Percentiles rank a stretch among this genome's conserved stretches.
phyloP scores from a whole-genome alignment of 371 early-diverging fungal species.

The Rhizopus sp. region DNA sequence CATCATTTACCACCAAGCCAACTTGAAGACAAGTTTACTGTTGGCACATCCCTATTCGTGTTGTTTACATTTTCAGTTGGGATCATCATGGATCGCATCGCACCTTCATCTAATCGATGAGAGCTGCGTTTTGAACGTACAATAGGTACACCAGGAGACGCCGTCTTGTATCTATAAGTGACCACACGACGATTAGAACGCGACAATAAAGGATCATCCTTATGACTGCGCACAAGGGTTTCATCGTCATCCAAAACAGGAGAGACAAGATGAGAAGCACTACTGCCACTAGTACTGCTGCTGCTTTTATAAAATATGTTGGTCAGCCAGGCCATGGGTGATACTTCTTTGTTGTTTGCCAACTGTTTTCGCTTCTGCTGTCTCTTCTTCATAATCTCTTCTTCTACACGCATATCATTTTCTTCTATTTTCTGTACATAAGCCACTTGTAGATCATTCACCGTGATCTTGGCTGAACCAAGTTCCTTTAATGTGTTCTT shows the following conservation, averaged over 20 bases:
- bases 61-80: constrained; percentile 16
- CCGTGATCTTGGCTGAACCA: constrained; percentile 47
- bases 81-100: constrained; percentile 17
- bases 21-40: constrained; percentile 23
- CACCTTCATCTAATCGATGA: constrained; percentile 16
- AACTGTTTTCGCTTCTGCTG: constrained; percentile 5
- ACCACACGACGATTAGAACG: constrained; percentile 12
- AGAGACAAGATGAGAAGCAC: neutral
- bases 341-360: neutral
- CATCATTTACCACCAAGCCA: constrained; percentile 30
- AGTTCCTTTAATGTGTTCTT: constrained; percentile 63
- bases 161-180: constrained; percentile 13
- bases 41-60: constrained; percentile 22
- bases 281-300: neutral
- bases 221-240: constrained; percentile 2
- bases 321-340: constrained; percentile 26
- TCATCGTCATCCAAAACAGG: neutral
- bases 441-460: constrained; percentile 63
- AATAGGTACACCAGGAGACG: constrained; percentile 25
- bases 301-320: constrained; percentile 21
- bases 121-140: constrained; percentile 20
- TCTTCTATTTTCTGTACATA: constrained; percentile 63
- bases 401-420: constrained; percentile 39
- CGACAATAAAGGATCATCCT: constrained; percentile 15
- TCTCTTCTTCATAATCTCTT: constrained; percentile 44